Base-by-base conservation (phyloP, 2,329 filamentous ascomycete genomes). In the Alternaria conjuncta region DNA sequence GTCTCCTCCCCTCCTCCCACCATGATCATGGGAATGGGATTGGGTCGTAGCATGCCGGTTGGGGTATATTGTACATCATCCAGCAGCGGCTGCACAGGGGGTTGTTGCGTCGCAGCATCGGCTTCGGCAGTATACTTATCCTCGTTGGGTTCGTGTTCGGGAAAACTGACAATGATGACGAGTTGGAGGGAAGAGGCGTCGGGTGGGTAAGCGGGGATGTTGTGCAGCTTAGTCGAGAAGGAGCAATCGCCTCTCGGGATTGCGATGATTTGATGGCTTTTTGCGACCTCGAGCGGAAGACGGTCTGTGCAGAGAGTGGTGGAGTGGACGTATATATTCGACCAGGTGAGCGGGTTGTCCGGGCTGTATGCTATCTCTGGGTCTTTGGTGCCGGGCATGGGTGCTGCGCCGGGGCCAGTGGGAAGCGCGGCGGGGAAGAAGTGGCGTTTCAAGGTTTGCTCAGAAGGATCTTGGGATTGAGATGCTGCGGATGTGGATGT, bases 11-110 rank as follows among this genome's bases (percentile, higher is more conserved):
- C 90, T 0, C 92, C 93, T 0, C 88, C 64, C 2, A 97, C 87
- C 87, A 98, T 92, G 43, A 97, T 86, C 87, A 97, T 89, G 12
- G 92, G 88, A 41, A 98, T 90, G 3, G 90, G 90, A 72, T 94
- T 86, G 45, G 89, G 86, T 11, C 94, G 83, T 57, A 86, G 84
- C 55, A 94, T 83, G 0, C 94, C 93, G 4, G 84, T 86, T 0
- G 90, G 88, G 3, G 91, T 94, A 53, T 84, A 81, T 82, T 97
- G 95, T 55, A 84, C 82, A 67, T 90, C 86, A 55, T 97, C 92
- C 5, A 99, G 84, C 51, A 96, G 80, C 2, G 96, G 96, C 36
- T 89, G 83, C 25, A 87, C 83, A 9, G 89, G 79, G 5, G 64
- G 74, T 13, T 45, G 47, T 6, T 41, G 36, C 9, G 9, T 6